Evolutionary conservation across 163 green algal genomes (phyloP), one percentile per base, ranked within the genome.

Genomic region (Scenedesmus sp.): DNA sequence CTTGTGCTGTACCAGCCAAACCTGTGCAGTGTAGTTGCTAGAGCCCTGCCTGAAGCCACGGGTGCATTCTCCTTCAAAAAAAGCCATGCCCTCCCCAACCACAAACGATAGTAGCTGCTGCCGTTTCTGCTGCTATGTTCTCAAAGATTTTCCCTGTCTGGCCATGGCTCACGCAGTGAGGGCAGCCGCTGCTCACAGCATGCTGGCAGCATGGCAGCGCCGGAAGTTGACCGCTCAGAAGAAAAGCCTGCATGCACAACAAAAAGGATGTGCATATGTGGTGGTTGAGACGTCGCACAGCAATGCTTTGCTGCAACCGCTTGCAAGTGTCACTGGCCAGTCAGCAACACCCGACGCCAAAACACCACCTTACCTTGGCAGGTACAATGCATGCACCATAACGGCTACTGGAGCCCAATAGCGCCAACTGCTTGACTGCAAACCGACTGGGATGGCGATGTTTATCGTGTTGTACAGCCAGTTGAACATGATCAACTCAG

Each of bases 231-330:
- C 15, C 7, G 33, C 43, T 95, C 49, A 97, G 88, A 97, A 97
- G 93, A 97, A 97, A 18, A 90, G 70, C 85, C 85, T 89, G 85
- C 85, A 79, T 42, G 22, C 12, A 20, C 79, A 85, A 20, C 26
- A n/a, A 83, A 3, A 22, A 0, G 53, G 35, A 13, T 22, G 9
- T 51, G 37, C 15, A 13, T 49, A 80, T 78, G 33, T 40, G 30
- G 22, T 73, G 61, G n/a, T n/a, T 44, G n/a, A 42, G 18, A 16
- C 5, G 1, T 56, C n/a, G n/a, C n/a, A n/a, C 46, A 56, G 46
- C 46, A 56, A 10, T 56, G 46, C n/a, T n/a, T n/a, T n/a, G 49
- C 49, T 56, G 49, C 49, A 56, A 56, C 10, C 49, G 49, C 49
- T 56, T 56, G 49, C 49, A n/a, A n/a, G n/a, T n/a, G n/a, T n/a